Base-by-base conservation (phyloP, 805 yeast species). In the Naumovozyma baii region DNA sequence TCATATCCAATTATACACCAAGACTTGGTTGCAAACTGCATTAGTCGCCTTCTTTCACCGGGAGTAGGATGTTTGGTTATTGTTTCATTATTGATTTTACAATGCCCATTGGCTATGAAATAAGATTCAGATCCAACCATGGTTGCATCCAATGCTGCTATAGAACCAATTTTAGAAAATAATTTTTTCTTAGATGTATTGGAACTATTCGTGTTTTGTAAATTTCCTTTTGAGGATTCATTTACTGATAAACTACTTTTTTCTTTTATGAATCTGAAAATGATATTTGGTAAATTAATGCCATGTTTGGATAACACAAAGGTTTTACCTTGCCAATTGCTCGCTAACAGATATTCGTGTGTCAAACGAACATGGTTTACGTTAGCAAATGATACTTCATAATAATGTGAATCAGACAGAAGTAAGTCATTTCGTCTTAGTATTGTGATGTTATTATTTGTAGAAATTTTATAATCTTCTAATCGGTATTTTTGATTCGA, bases 1-100 rank as follows among this genome's bases (percentile, higher is more conserved):
- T 49, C 56, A 36, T 54, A 59, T 4, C 63, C 63, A 18, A 59
- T 43, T n/a, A 54, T 39, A 36, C 55, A 49, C 64, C 64, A 60
- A 7, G 46, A 36, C 3, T 42, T 37, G 2, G 29, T 18, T 5
- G 42, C 22, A 31, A 52, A 48, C n/a, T 39, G 34, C 2, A 19
- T 26, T 2, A 48, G 16, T 22, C 62, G 41, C 30, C 60, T 49
- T 18, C 34, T 33, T 26, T 46, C 41, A 13, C 58, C 52, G 9
- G 20, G n/a, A 8, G 37, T n/a, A 17, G 14, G 14, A 17, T 17
- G 4, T 37, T 16, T 28, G 20, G 15, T 19, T 14, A 12, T 9
- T n/a, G n/a, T n/a, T n/a, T n/a, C n/a, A n/a, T n/a, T n/a, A n/a
- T n/a, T n/a, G n/a, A n/a, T n/a, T n/a, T n/a, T n/a, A n/a, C n/a